Base-by-base conservation (phyloP, 441 rosid genomes). In the Erodium chrysanthum region DNA sequence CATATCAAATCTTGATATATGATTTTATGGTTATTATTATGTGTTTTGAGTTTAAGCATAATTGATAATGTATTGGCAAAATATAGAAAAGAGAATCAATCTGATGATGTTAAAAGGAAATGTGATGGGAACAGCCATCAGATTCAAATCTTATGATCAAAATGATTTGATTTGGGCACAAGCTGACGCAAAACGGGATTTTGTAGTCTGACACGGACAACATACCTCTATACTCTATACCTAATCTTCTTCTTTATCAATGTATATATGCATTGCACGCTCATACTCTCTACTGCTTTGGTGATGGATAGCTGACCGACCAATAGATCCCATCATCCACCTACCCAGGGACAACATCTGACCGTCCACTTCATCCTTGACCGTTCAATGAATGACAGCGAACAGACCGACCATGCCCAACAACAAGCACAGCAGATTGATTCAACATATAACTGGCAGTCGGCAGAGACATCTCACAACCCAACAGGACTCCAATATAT, bases 181-280 rank as follows among this genome's bases (percentile, higher is more conserved):
- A 44, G 50, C n/a, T 44, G 50, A 44, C 50, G 50, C 50, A 44
- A 44, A 44, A 44, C 50, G 50, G 50, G 50, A 44, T 44, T 44
- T 44, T 44, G 50, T 44, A 44, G 50, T 14, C 50, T 44, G 50
- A 44, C 50, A 44, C 50, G 12, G 15, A 44, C 50, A 12, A 44
- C 50, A 44, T 35, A 35, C 40, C 40, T 35, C 40, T 35, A 6
- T 7, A 35, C 35, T 35, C 40, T 35, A 35, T 15, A 12, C 15
- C 50, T 44, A 44, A 44, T 44, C 15, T 12, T 37, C 50, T 12
- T 12, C 35, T 27, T 27, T 27, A 27, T 27, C 29, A 27, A 29
- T 29, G 33, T 6, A n/a, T n/a, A n/a, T 33, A 33, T 33, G 37
- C 37, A 0, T 33, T 33, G 37, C 37, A n/a, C n/a, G 4, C 6